Evolutionary conservation across 75 land plant genomes (phyloP), one percentile per base, ranked within the genome.

Genomic region (Azolla pinnata): DNA sequence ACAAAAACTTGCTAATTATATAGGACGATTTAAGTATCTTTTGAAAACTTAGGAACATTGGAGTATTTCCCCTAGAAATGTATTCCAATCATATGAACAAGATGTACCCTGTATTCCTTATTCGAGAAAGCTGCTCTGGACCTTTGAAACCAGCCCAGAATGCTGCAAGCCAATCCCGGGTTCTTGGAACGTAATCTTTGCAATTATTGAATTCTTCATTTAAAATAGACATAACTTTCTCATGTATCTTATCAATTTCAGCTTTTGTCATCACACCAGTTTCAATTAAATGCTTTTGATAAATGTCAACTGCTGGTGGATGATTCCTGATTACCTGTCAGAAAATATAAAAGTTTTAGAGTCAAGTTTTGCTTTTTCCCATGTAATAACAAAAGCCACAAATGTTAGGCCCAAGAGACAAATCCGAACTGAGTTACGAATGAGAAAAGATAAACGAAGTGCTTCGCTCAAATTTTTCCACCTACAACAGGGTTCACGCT

Each of bases 141-240:
- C 97, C 81, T 67, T 92, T 92, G 71, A 88, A 92, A 24, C 96
- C 98, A 61, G 96, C 12, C 98, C 98, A 88, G 58, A 78, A 85
- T 42, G 96, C 87, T 40, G 97, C 72, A 57, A 90, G 88, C 97
- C 97, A 90, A 54, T 90, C 97, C 55, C 92, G 73, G 50, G 62
- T 81, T 24, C 62, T 74, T 26, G 87, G 96, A 18, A 77, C 73
- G 71, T 92, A 88, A 29, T 92, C 96, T 71, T 92, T 92, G 81
- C 96, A 87, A 33, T 69, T 78, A 9, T 72, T 31, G 47, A 83
- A 92, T 60, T 92, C 98, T 59, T 92, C 87, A 74, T 88, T 89
- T 20, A 88, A 71, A 54, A 88, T 92, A 21, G 63, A 28, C 25
- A 56, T 69, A 23, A 89, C 90, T 65, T 83, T 92, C 5, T 77